Evolutionary conservation across 2,329 filamentous ascomycete species (phyloP), one percentile per base, ranked within the genome.

Genomic region (Pseudogymnoascus sp.): DNA sequence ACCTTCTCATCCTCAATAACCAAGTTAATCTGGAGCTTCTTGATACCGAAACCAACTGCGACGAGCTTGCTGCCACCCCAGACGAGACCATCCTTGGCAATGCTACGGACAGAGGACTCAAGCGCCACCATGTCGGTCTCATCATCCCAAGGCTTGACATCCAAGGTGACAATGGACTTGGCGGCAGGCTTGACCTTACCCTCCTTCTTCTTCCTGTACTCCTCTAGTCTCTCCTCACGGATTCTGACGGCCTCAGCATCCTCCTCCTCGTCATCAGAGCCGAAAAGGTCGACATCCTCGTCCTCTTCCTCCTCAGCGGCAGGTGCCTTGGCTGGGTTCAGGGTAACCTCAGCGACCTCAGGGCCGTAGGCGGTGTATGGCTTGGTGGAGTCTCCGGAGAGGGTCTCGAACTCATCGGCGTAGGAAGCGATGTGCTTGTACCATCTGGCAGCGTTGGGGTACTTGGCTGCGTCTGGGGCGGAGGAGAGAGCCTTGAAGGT

Each of bases 71-170:
- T 93, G 69, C 83, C 87, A 87, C 93, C 93, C 95, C 95, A 99
- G 68, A 96, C 88, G 67, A 99, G 90, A 81, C 95, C 95, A 60
- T 98, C 93, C 84, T 89, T 87, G 80, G 93, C 86, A 71, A 98
- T 93, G 70, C 81, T 78, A 73, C 91, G 89, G 71, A 98, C 93
- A 68, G 88, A 82, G 33, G 79, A 82, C 83, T 96, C 91, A 65
- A 99, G 83, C 72, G 85, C 85, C 70, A 81, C 84, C 86, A 98
- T 92, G 79, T 96, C 84, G 72, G 93, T 98, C 88, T 96, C 92
- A 73, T 97, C 92, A 79, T 96, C 95, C 93, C 95, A 98, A 74
- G 95, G 95, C 87, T 99, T 99, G 70, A 99, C 90, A 74, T 98
- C 93, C 70, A 99, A 73, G 69, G 92, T 98, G 74, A 98, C 92